These are phyloP conservation scores for Pleurotus platypus DNA, from an alignment of 768 basidiomycete species.

Conservation along the genomic window DNA sequence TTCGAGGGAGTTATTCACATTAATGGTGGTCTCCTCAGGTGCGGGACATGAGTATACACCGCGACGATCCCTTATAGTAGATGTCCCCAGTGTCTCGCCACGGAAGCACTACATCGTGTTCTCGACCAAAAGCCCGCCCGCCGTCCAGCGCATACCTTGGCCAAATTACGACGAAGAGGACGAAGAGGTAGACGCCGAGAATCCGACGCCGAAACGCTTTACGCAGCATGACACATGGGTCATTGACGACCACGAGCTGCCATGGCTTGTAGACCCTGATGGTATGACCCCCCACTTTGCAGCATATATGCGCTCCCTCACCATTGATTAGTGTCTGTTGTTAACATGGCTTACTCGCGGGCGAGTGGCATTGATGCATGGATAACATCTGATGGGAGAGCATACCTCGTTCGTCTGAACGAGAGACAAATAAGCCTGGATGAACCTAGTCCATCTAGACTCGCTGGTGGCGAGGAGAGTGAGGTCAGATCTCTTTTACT, in stretches of 20 bases:
- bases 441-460: conserved; percentile 9
- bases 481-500: conserved; percentile 14
- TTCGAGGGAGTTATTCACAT: conserved; percentile 82
- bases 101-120: conserved; percentile 67
- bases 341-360: conserved; percentile 56
- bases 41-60: conserved; percentile 6
- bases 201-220: conserved; percentile 6
- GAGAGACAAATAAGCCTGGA: conserved; percentile 26
- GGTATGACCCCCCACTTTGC: conserved; percentile 37
- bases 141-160: conserved; percentile 85
- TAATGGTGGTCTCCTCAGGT: conserved; percentile 76
- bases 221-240: conserved; percentile 67
- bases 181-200: conserved; percentile 24
- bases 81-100: conserved; percentile 60
- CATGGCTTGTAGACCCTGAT: conserved; percentile 73
- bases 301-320: neutral
- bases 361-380: conserved; percentile 68
- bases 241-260: conserved; percentile 59
- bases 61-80: conserved; percentile 8
- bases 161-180: conserved; percentile 47
- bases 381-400: conserved; percentile 83
- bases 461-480: conserved; percentile 15
- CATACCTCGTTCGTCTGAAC: conserved; percentile 69
- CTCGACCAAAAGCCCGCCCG: conserved; percentile 69
- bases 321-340: conserved; percentile 55